phyloP scores from a whole-genome alignment of 768 basidiomycete genomes.

The Guyanaporus albipodus region DNA sequence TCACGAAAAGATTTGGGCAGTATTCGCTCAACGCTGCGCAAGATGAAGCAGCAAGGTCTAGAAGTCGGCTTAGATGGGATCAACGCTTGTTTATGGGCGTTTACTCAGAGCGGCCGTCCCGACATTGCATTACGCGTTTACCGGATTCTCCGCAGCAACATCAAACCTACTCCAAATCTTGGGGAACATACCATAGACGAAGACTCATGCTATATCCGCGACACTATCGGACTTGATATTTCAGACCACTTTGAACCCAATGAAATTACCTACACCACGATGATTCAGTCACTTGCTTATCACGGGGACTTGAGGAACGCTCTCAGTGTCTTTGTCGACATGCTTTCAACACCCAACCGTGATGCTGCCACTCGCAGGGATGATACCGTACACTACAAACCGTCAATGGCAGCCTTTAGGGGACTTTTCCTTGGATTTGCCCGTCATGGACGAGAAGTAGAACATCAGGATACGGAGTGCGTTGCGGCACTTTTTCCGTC shows the following conservation, averaged over 20 bases:
- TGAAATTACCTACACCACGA: conserved; percentile 58
- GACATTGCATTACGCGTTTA: conserved; percentile 63
- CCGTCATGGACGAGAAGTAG: conserved; percentile 45
- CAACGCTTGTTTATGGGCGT: conserved; percentile 72
- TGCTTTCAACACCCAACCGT: conserved; percentile 48
- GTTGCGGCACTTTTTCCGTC: conserved; percentile 8
- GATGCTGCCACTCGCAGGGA: conserved; percentile 33
- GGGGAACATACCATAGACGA: conserved; percentile 35
- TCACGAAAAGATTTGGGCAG: conserved; percentile 43
- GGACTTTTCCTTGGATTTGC: conserved; percentile 74
- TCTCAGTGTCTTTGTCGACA: conserved; percentile 60
- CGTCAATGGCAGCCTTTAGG: conserved; percentile 56
- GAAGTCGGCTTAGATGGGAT: conserved; percentile 61
- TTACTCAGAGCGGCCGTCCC: conserved; percentile 46
- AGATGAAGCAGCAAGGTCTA: conserved; percentile 47
- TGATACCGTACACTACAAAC: conserved; percentile 34
- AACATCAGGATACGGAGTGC: not conserved
- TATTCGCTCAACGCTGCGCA: conserved; percentile 51
- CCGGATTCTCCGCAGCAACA: conserved; percentile 54
- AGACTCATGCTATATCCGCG: conserved; percentile 37
- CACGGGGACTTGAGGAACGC: conserved; percentile 59
- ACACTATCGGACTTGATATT: conserved; percentile 45
- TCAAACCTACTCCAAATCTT: conserved; percentile 33
- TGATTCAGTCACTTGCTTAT: conserved; percentile 70
- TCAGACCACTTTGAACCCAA: conserved; percentile 49